Percentiles rank a stretch among this genome's conserved stretches.
phyloP scores from a whole-genome alignment of 495 filamentous ascomycete species.

The Neohortaea acidophila region DNA sequence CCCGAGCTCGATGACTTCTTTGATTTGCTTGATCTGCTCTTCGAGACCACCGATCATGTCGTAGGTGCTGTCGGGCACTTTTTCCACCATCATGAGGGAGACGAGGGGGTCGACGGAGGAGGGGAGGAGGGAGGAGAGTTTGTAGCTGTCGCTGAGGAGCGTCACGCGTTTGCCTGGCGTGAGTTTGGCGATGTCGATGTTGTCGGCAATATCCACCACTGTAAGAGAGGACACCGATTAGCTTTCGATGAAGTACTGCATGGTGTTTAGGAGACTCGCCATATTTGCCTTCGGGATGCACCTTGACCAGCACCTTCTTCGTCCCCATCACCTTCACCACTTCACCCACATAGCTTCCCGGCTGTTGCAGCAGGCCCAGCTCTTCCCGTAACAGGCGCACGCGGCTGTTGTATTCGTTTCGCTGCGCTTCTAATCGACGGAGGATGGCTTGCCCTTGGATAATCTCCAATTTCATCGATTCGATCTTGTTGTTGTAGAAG shows the following conservation, averaged over 20 bases:
- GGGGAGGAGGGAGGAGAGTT: constrained; percentile 93
- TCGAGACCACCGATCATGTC: constrained; percentile 99
- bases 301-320: constrained; percentile 97
- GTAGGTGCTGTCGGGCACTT: constrained; percentile 98
- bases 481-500: constrained; percentile 99
- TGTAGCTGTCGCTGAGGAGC: constrained; percentile 86
- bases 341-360: constrained; percentile 95
- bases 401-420: constrained; percentile 98
- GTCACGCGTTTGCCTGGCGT: constrained; percentile 96
- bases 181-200: constrained; percentile 86
- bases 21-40: constrained; percentile 99
- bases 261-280: constrained; percentile 54
- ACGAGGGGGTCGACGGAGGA: constrained; percentile 94
- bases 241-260: background rate
- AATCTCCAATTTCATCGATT: constrained; percentile 99
- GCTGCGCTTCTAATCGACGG: constrained; percentile 87
- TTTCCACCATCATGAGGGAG: constrained; percentile 99
- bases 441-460: constrained; percentile 94
- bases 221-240: constrained; percentile 1
- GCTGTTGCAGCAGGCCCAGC: constrained; percentile 88
- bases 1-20: constrained; percentile 97
- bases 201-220: constrained; percentile 96
- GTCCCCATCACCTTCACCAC: constrained; percentile 99
- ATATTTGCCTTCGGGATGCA: constrained; percentile 99
- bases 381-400: constrained; percentile 92